Base-by-base conservation (phyloP, 2,329 filamentous ascomycete genomes). In the Colletotrichum acutatum region DNA sequence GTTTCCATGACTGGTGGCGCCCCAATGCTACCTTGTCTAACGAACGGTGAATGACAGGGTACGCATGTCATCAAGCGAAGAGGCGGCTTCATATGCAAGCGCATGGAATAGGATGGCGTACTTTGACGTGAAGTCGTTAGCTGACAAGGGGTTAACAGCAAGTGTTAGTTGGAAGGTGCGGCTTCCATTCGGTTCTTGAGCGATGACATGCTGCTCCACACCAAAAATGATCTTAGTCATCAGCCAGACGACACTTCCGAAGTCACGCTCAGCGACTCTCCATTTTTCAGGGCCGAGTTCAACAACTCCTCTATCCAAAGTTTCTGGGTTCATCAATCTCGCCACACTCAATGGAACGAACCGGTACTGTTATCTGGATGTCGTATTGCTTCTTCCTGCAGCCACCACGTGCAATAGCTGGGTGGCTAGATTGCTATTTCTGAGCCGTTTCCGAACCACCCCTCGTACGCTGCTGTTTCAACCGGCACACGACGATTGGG, bases 21-120 rank as follows among this genome's bases (percentile, higher is more conserved):
- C 52, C 26, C 24, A 42, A 62, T 62, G 53, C 11, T 53, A 59
- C 63, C n/a, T 26, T 30, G 70, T 63, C 37, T 72, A 57, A 74
- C 59, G 62, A 56, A 68, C 57, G 49, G 37, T n/a, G 56, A 24
- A 26, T 24, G 34, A 46, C 56, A 59, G 62, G 71, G 53, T 72
- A 24, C n/a, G 56, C 49, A 22, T 52, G n/a, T 14, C 42, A 54
- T n/a, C 28, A 59, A 59, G 19, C 5, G 42, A 19, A 30, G 32
- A 53, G 37, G 22, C 34, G 67, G 53, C 60, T 3, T 68, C 19
- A 52, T 34, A 60, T 61, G 58, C n/a, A 59, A 57, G 52, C 53
- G 67, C n/a, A 26, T 61, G 28, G 42, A 14, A 60, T 42, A 49
- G 8, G 53, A 30, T 58, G 57, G 57, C 58, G 28, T 16, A 42